A percentile compares a stretch with the other conserved stretches of the same genome.
phyloP scores from a whole-genome alignment of 1,284 basidiomycete species.

The Naganishia liquefaciens region DNA sequence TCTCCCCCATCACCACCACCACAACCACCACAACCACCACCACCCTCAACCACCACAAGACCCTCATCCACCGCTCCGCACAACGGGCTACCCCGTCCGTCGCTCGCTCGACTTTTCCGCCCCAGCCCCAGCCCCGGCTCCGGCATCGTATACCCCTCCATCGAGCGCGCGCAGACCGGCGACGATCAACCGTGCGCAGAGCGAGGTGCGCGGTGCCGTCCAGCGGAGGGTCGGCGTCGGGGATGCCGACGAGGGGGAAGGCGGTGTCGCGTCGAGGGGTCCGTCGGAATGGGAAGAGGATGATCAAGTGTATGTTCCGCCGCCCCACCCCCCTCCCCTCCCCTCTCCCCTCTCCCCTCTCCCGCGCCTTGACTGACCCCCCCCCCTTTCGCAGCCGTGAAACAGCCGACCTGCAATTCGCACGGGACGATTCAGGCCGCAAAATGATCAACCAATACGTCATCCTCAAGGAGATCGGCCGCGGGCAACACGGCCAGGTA shows the following conservation, averaged over 20 bases:
- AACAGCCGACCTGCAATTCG: conserved; percentile 58
- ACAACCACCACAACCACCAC: conserved; percentile 4
- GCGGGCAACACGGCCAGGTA: conserved; percentile 79
- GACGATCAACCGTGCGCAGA: neutral
- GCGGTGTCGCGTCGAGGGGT: no score
- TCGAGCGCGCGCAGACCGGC: neutral
- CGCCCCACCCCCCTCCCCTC: neutral
- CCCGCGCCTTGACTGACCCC: neutral
- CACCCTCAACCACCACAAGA: neutral
- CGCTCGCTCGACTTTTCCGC: conserved; percentile 18
- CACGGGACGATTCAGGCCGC: conserved; percentile 52
- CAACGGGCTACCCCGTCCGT: neutral
- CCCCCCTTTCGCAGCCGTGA: conserved; percentile 54
- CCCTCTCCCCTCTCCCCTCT: neutral
- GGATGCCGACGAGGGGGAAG: conserved; percentile 8
- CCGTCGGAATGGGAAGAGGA: conserved; percentile 4
- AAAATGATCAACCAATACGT: conserved; percentile 77
- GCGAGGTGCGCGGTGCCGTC: conserved; percentile 4
- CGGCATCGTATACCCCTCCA: neutral
- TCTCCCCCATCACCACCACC: neutral
- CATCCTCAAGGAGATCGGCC: conserved; percentile 67
- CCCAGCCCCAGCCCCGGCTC: neutral
- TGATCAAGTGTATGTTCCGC: conserved; percentile 3
- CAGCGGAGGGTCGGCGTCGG: neutral
- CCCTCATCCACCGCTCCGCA: neutral